These are phyloP conservation scores for Chalara sp. DNA, from an alignment of 2,329 filamentous ascomycete species.

Conservation along the genomic window DNA sequence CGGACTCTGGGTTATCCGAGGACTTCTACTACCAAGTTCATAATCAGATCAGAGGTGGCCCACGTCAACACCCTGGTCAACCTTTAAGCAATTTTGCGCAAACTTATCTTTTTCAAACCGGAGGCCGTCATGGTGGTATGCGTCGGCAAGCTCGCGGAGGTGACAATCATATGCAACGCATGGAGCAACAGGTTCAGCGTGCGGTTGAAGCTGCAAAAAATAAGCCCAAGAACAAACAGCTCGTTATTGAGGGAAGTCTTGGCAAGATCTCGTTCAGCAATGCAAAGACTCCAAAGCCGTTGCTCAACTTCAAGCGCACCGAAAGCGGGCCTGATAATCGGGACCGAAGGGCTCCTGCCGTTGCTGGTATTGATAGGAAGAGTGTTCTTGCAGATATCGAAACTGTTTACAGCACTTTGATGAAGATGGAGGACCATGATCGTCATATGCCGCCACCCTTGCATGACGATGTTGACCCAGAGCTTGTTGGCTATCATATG, in stretches of 20 bases:
- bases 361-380: conserved; percentile 70
- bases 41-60: conserved; percentile 84
- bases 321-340: conserved; percentile 57
- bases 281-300: conserved; percentile 89
- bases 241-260: conserved; percentile 91
- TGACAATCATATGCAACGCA: conserved; percentile 96
- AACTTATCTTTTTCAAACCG: conserved; percentile 94
- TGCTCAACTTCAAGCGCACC: conserved; percentile 89
- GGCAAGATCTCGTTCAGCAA: conserved; percentile 99
- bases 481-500: conserved; percentile 65
- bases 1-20: conserved; percentile 76
- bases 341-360: conserved; percentile 36
- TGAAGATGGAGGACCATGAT: conserved; percentile 92
- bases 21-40: conserved; percentile 99
- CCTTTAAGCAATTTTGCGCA: conserved; percentile 95
- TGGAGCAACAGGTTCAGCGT: conserved; percentile 98
- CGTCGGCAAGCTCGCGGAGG: conserved; percentile 74
- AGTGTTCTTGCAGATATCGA: conserved; percentile 82
- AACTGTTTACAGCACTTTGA: conserved; percentile 76
- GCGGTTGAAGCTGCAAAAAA: conserved; percentile 96
- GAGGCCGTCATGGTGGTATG: conserved; percentile 68
- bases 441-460: conserved; percentile 65
- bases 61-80: conserved; percentile 85
- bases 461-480: conserved; percentile 56
- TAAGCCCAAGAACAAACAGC: conserved; percentile 94